A percentile compares a stretch with the other conserved stretches of the same genome.
These are phyloP conservation scores for Chaetoceros muelleri DNA, from an alignment of 108 stramenopile species.

Conservation along the genomic window DNA sequence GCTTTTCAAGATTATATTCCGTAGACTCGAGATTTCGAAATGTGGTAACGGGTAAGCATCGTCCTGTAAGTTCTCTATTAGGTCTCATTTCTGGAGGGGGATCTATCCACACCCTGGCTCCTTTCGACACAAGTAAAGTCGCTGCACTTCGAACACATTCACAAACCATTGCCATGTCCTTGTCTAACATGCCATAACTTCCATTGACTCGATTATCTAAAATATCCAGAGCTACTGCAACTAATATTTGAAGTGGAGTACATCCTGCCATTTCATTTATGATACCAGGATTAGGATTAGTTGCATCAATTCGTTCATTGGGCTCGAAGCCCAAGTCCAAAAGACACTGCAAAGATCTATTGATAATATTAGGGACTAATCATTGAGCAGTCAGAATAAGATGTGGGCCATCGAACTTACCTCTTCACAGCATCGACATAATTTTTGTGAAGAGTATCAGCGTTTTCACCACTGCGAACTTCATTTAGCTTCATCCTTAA, in stretches of 20 bases:
- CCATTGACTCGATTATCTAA: neutral
- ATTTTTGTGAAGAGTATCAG: neutral
- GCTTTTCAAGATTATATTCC: conserved; percentile 29
- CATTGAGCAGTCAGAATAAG: conserved; percentile 2
- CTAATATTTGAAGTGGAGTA: conserved; percentile 67
- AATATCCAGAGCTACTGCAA: conserved; percentile 27
- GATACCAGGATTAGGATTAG: conserved; percentile 20
- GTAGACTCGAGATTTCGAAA: conserved; percentile 17
- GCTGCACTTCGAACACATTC: conserved; percentile 25
- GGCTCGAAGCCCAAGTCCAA: conserved; percentile 61
- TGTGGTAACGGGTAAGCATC: neutral
- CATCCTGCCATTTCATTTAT: conserved; percentile 42
- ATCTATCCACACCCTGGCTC: conserved; percentile 44
- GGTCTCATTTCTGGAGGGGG: conserved; percentile 35
- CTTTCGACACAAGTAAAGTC: conserved; percentile 36
- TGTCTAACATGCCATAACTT: too few species aligned
- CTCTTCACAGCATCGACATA: neutral
- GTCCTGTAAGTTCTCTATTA: conserved; percentile 18
- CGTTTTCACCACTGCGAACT: conserved; percentile 1
- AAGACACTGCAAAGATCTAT: conserved; percentile 32
- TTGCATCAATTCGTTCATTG: conserved; percentile 59
- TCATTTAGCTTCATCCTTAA: conserved; percentile 20
- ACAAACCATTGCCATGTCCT: conserved; percentile 13
- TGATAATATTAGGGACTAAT: neutral
- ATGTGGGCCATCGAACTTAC: conserved; percentile 2